phyloP scores from a whole-genome alignment of 2,329 filamentous ascomycete genomes.

The Diaporthe amygdali region DNA sequence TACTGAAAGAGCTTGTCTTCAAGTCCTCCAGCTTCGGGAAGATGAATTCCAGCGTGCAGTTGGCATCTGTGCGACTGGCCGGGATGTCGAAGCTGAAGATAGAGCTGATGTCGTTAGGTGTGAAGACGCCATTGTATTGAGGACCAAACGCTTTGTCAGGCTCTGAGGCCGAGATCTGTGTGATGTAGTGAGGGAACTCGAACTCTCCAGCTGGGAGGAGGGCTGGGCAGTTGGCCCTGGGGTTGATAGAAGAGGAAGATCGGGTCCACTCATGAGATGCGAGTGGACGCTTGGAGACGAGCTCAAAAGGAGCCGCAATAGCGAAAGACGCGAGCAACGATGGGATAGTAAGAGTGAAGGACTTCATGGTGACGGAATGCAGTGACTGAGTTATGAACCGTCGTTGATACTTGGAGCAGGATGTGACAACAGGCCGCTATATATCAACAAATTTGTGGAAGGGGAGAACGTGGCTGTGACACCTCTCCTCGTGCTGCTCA shows the following conservation, averaged over 20 bases:
- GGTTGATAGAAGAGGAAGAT: constrained; percentile 20
- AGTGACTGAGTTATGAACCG: too few relatives aligned
- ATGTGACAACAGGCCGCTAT: background rate
- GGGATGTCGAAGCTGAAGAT: constrained; percentile 54
- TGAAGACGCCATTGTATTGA: constrained; percentile 44
- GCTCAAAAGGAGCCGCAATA: constrained; percentile 14
- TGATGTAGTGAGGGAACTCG: constrained; percentile 40
- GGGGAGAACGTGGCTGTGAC: background rate
- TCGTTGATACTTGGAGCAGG: background rate
- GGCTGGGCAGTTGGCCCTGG: constrained; percentile 33
- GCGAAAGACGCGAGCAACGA: background rate
- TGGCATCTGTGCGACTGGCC: constrained; percentile 41
- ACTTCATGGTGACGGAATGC: background rate
- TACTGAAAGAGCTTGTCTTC: constrained; percentile 38
- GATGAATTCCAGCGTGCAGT: constrained; percentile 52
- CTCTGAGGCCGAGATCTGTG: constrained; percentile 35
- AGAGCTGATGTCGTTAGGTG: constrained; percentile 38
- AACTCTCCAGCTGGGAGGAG: constrained; percentile 34
- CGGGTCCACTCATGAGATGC: constrained; percentile 26
- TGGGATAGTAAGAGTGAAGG: background rate
- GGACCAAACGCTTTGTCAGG: constrained; percentile 45
- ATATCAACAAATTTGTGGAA: background rate
- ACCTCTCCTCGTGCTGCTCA: background rate
- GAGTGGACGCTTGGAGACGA: constrained; percentile 35
- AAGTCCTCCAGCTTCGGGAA: constrained; percentile 43